These are phyloP conservation scores for Suhomyces bokatorum DNA, from an alignment of 1,139 yeast species.

Conservation along the genomic window DNA sequence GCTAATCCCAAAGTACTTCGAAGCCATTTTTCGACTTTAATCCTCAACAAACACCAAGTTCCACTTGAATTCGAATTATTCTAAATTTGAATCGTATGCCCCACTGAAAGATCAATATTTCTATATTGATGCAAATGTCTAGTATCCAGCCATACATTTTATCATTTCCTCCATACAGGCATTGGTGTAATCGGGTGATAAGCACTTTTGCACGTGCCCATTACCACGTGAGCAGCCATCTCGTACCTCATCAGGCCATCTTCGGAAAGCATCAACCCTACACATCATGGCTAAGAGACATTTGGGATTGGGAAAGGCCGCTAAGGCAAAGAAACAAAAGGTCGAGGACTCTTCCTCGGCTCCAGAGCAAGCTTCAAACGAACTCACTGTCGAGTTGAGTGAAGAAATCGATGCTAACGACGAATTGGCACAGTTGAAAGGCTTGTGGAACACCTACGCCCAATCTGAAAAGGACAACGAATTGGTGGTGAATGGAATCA, in stretches of 20 bases:
- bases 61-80: no score
- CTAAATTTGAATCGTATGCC: no score
- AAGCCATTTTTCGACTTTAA: no score
- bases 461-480: slow-evolving; percentile 59
- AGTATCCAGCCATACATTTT: no score
- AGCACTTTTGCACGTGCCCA: not conserved
- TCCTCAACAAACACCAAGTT: no score
- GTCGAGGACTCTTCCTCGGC: slow-evolving; percentile 19
- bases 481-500: slow-evolving; percentile 73
- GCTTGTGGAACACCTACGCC: slow-evolving; percentile 64
- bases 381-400: slow-evolving; percentile 67
- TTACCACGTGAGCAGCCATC: not conserved
- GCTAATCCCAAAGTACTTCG: no score
- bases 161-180: no score
- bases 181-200: no score
- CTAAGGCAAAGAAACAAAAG: slow-evolving; percentile 53
- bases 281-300: slow-evolving; percentile 68
- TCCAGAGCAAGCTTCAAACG: slow-evolving; percentile 28
- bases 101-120: no score
- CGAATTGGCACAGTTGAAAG: slow-evolving; percentile 70
- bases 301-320: slow-evolving; percentile 73
- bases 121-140: no score
- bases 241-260: slow-evolving; percentile 3
- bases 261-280: not conserved
- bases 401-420: slow-evolving; percentile 75